Evolutionary conservation across 129 eudicot species (phyloP), one percentile per base, ranked within the genome.

Genomic region (Rutidosis leptorrhynchoides): DNA sequence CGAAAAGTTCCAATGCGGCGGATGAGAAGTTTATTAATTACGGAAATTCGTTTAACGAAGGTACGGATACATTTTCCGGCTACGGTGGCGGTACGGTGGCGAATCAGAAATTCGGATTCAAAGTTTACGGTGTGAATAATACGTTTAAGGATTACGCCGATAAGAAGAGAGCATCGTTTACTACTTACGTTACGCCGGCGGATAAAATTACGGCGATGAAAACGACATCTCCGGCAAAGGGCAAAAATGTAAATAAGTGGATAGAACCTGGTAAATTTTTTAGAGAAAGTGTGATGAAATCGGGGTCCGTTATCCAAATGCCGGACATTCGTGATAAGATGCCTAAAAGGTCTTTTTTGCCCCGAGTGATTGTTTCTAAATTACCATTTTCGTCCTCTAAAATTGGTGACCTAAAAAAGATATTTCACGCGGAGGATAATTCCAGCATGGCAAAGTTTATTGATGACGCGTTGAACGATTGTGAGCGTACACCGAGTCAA

Each of bases 291-390:
- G 64, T 58, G 83, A 33, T 89, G 42, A 83, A 77, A 74, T 37
- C 67, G 6, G 96, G 96, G 23, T 76, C 64, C 26, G 60, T 85
- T 15, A 78, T 89, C 77, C 93, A 83, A 27, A 83, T 89, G 89
- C 96, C 96, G 57, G 96, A 89, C 30, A 76, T 89, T 22, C 69
- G 51, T 25, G 96, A 89, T 64, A 83, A 81, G 72, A 85, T 89
- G 96, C 96, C 93, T 0, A 64, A 77, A 71, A 89, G 96, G 87
- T 85, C 96, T n/a, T 89, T 89, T 81, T 85, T 89, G 73, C 96
- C 96, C 62, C 79, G 96, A 33, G 81, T 75, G 6, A 76, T 89
- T 43, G 40, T 75, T 5, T 73, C 96, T 0, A 89, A 89, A 74
- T 70, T 89, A 52, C 93, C 93, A 14, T 89, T 89, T 75, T 83